Conservation (phyloP, 257 asterid species). For the Verbena officinalis region DNA sequence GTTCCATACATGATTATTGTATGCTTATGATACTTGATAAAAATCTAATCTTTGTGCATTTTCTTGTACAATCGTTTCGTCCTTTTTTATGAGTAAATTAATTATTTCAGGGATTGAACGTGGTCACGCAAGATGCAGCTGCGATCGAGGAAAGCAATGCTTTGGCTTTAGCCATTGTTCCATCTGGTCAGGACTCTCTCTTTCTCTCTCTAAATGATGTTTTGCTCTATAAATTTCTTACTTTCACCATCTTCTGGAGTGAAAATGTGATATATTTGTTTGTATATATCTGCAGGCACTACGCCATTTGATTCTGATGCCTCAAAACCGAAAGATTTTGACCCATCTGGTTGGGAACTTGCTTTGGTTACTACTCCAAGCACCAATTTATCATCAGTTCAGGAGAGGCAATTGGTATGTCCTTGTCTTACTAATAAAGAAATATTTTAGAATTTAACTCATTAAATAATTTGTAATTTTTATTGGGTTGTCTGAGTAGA, state of each 20-base stretch:
- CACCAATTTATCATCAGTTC: constrained; percentile 72
- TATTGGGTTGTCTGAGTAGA: too few relatives aligned
- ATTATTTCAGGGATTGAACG: constrained; percentile 77
- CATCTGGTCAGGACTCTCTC: constrained; percentile 58
- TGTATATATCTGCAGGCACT: constrained; percentile 52
- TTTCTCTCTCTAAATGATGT: constrained; percentile 9
- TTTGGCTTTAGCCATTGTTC: constrained; percentile 88
- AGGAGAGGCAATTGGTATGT: constrained; percentile 91
- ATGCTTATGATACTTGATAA: not conserved
- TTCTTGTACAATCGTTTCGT: constrained; percentile 13
- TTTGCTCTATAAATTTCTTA: constrained; percentile 8
- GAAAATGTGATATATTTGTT: not conserved
- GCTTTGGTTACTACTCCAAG: constrained; percentile 91
- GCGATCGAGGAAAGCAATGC: constrained; percentile 86
- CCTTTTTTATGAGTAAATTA: constrained; percentile 14
- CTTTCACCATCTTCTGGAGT: constrained; percentile 2
- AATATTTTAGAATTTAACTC: too few relatives aligned
- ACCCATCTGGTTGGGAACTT: constrained; percentile 97
- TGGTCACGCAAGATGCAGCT: constrained; percentile 54
- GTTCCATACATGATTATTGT: too few relatives aligned
- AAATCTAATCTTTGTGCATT: constrained; percentile 20
- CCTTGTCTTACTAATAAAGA: not conserved
- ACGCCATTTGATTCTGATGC: constrained; percentile 53
- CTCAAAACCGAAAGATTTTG: constrained; percentile 56
- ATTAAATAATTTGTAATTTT: too few relatives aligned